Evolutionary conservation across 495 filamentous ascomycete species (phyloP), one percentile per base, ranked within the genome.

Genomic region (Hypoxylon intermedium): DNA sequence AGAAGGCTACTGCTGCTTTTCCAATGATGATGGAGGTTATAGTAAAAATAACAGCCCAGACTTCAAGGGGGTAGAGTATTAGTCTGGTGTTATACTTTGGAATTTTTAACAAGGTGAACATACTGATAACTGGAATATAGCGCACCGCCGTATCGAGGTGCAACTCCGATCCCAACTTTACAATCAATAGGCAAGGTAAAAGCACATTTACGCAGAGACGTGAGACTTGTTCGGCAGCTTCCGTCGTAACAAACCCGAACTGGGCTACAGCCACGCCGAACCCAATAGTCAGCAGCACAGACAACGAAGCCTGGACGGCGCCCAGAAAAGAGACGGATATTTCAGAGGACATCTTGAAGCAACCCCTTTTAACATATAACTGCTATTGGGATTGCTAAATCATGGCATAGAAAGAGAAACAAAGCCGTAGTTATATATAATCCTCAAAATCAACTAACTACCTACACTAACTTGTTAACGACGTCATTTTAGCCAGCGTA

Each of bases 161-260:
- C n/a, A 93, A 72, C 54, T 92, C 74, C 5, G 77, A 77, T 4
- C 90, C 89, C 16, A 93, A 75, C 53, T 89, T 85, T 18, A 81
- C 81, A 56, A 92, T 75, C n/a, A 92, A 74, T 23, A 92, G 70
- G 1, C 85, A 85, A 0, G 89, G 90, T 5, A 92, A 75, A 48
- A 91, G 88, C 53, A 91, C 73, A 23, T 81, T 83, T 6, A 91
- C 86, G 58, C 86, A 89, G 18, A 87, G 68, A 5, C 79, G 80
- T 30, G 87, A 88, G 33, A 92, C 79, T 36, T 89, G 76, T 65
- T 86, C 85, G 33, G 87, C 81, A 15, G 79, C 77, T 0, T 60
- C 33, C 23, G 75, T 72, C 38, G 83, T 76, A 12, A 92, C 77
- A 2, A 92, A 73, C 2, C 78, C 75, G 45, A 84, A 80, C 55